phyloP scores from a whole-genome alignment of 2,329 filamentous ascomycete genomes.

The Coleophoma cylindrospora region DNA sequence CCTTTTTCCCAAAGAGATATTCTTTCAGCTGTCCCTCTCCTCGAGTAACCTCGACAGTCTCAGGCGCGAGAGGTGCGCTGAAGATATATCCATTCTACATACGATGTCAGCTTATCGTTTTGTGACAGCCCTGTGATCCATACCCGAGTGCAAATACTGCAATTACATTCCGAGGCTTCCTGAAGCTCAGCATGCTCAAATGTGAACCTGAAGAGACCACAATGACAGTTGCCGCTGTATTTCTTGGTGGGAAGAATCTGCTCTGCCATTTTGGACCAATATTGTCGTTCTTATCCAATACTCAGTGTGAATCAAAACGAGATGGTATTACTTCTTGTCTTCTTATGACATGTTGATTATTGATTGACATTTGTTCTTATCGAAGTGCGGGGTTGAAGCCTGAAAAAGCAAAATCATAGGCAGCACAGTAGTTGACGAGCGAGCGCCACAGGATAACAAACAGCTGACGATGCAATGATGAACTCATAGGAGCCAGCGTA shows the following conservation, averaged over 20 bases:
- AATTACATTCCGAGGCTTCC: constrained; percentile 54
- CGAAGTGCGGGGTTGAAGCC: too few relatives aligned
- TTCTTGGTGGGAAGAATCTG: constrained; percentile 5
- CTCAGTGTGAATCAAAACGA: too few relatives aligned
- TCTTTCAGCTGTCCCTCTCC: constrained; percentile 35
- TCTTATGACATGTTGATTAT: too few relatives aligned
- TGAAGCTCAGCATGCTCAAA: constrained; percentile 51
- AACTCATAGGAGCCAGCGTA: too few relatives aligned
- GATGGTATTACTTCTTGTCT: too few relatives aligned
- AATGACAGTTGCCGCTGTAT: constrained; percentile 54
- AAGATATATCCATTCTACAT: constrained; percentile 28
- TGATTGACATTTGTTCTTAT: too few relatives aligned
- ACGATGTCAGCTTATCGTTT: background rate
- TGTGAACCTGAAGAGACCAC: constrained; percentile 47
- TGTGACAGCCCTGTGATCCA: constrained; percentile 24
- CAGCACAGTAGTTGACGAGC: too few relatives aligned
- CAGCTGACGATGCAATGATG: too few relatives aligned
- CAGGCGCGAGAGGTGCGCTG: constrained; percentile 5
- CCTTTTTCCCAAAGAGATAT: constrained; percentile 38
- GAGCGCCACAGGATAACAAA: too few relatives aligned
- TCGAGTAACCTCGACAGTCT: constrained; percentile 39
- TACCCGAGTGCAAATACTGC: constrained; percentile 57
- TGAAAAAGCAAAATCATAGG: too few relatives aligned
- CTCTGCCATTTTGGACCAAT: too few relatives aligned
- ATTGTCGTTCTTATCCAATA: too few relatives aligned